phyloP scores from a whole-genome alignment of 768 basidiomycete species.

The Tulasnella sp. region DNA sequence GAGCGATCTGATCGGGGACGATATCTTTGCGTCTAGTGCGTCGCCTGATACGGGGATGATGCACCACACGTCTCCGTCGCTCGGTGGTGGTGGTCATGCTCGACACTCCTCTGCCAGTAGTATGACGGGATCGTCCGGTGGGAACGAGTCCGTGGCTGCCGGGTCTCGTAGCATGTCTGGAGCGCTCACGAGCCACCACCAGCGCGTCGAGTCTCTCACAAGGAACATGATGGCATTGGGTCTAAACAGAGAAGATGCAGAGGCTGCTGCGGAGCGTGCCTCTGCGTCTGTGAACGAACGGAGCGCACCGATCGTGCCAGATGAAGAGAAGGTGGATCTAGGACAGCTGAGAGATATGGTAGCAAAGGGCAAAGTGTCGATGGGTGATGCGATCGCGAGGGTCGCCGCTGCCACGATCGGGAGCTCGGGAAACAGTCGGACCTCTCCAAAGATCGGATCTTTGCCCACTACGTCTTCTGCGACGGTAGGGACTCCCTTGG shows the following conservation, averaged over 20 bases:
- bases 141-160: not conserved
- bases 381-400: constrained; percentile 20
- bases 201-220: constrained; percentile 95
- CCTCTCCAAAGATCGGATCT: not conserved
- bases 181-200: constrained; percentile 53
- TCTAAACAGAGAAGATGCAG: constrained; percentile 65
- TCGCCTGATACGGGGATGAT: not conserved
- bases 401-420: not conserved
- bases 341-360: constrained; percentile 19
- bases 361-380: constrained; percentile 21
- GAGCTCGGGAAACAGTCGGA: not conserved
- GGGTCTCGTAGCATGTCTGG: not conserved
- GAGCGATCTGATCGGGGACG: constrained; percentile 10
- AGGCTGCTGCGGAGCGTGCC: constrained; percentile 18
- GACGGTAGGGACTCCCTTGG: not conserved
- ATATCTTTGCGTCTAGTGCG: not conserved
- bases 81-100: not conserved
- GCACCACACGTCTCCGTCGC: not conserved
- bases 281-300: constrained; percentile 23
- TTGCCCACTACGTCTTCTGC: not conserved
- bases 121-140: not conserved
- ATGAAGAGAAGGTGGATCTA: constrained; percentile 9
- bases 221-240: constrained; percentile 99
- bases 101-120: not conserved
- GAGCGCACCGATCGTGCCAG: constrained; percentile 14